These are phyloP conservation scores for Phialophora chinensis DNA, from an alignment of 2,329 filamentous ascomycete genomes.

Conservation along the genomic window DNA sequence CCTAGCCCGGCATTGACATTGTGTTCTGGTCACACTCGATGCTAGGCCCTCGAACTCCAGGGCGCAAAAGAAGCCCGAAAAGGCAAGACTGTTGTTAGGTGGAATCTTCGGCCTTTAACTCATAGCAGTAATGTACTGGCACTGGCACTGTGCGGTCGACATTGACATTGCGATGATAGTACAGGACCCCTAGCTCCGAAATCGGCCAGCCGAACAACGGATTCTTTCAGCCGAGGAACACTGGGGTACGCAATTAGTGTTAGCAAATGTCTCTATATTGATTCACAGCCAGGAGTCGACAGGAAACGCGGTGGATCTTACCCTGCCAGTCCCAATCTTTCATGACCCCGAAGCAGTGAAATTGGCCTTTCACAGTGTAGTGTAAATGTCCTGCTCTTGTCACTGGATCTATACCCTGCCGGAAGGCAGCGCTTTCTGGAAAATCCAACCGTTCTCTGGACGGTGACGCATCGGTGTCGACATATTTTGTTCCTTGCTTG, in stretches of 20 bases:
- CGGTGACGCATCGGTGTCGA: background rate
- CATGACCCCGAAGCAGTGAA: conserved; percentile 75
- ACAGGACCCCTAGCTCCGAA: background rate
- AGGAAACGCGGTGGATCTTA: conserved; percentile 47
- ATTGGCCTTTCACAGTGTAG: conserved; percentile 65
- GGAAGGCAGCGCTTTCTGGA: conserved; percentile 25
- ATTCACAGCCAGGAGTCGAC: background rate
- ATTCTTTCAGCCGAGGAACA: background rate
- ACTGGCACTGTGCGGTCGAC: background rate
- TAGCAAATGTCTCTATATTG: background rate
- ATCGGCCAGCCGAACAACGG: background rate
- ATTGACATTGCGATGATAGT: background rate
- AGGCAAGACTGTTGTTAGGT: background rate
- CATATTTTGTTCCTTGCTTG: background rate
- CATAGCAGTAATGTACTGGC: background rate
- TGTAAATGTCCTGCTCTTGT: conserved; percentile 59
- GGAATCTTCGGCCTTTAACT: background rate
- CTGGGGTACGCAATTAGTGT: background rate
- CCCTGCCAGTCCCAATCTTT: conserved; percentile 73
- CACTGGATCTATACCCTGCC: conserved; percentile 24
- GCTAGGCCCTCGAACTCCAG: background rate
- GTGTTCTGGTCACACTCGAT: background rate
- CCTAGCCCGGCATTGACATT: background rate
- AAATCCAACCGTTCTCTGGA: conserved; percentile 9
- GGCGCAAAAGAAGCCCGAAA: background rate